These are phyloP conservation scores for Ceratocystis papillata DNA, from an alignment of 2,329 filamentous ascomycete species.

Conservation along the genomic window DNA sequence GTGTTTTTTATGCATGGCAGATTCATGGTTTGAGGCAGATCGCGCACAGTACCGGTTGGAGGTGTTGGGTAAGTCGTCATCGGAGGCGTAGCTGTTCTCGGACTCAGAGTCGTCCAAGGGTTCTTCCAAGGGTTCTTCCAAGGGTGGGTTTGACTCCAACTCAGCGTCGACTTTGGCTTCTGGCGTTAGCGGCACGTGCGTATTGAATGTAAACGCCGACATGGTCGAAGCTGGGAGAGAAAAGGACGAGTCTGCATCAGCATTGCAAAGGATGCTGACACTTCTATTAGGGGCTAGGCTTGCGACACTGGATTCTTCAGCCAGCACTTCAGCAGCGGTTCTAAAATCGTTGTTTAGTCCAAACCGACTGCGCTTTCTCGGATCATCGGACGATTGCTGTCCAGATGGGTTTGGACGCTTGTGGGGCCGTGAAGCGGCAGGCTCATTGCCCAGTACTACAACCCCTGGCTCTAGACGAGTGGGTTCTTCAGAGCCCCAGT, in stretches of 20 bases:
- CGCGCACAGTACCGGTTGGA: too few species aligned
- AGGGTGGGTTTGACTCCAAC: too few species aligned
- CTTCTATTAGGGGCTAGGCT: too few species aligned
- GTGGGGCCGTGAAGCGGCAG: neutral
- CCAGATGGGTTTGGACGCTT: neutral
- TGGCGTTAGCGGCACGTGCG: too few species aligned
- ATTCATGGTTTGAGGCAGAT: too few species aligned
- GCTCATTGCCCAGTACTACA: neutral
- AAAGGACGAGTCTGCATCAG: neutral
- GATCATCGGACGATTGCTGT: neutral
- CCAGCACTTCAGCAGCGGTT: neutral
- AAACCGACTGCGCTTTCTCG: neutral
- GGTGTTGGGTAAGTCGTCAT: too few species aligned
- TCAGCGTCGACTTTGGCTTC: too few species aligned
- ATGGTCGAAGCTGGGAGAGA: too few species aligned
- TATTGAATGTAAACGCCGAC: too few species aligned
- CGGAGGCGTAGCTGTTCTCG: too few species aligned
- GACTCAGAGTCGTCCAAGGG: too few species aligned
- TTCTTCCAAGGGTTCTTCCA: too few species aligned
- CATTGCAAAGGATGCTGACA: neutral
- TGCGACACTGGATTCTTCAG: neutral
- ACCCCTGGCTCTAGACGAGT: neutral
- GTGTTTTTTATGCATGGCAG: conserved; percentile 43
- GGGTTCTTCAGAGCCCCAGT: neutral
- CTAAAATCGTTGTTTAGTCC: neutral